Base-by-base conservation (phyloP, 2,329 filamentous ascomycete genomes). In the Xylariaceae sp. region DNA sequence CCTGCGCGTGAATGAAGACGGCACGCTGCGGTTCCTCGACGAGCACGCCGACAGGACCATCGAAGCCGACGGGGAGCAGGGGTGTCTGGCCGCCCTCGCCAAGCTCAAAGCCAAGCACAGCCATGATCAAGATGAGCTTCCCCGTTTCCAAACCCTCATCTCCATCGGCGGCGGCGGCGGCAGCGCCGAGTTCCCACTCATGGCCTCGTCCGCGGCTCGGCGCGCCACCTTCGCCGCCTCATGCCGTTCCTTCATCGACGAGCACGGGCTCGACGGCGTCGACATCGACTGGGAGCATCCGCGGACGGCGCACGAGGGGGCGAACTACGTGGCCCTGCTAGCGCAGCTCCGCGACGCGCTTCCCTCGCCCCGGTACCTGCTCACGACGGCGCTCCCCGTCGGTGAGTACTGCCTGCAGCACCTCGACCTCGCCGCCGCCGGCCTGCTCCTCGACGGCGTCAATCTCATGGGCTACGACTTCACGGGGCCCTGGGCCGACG, bases 401-500 rank as follows among this genome's bases (percentile, higher is more conserved):
- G 85, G 84, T 1, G 78, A 85, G 65, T 89, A 85, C 78, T 83
- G 82, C 12, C 76, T 89, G 17, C 77, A 77, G 59, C 76, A 88
- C 67, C 85, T 89, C 67, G 78, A 87, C 60, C 74, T 89, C 3
- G 64, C 65, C 2, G 74, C 77, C 9, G 81, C 83, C 1, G 76
- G 80, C 1, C 63, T 75, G 3, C 74, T 83, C 33, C 77, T 89
- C 41, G 85, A 89, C 69, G 77, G 83, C 65, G 74, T 89, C 59
- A 88, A 89, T 66, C 76, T 90, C 40, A 90, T 90, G 87, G 79
- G 82, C 11, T 90, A 90, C 67, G 87, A 90, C 69, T 88, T 88
- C 63, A 79, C 81, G 0, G 87, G 87, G 0, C 79, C 84, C 6
- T 89, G 87, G 87, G 81, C 79, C 2, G 71, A 77, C 19, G 79